Evolutionary conservation across 1,284 basidiomycete genomes (phyloP), one percentile per base, ranked within the genome.

Genomic region (Cronartium ribicola): DNA sequence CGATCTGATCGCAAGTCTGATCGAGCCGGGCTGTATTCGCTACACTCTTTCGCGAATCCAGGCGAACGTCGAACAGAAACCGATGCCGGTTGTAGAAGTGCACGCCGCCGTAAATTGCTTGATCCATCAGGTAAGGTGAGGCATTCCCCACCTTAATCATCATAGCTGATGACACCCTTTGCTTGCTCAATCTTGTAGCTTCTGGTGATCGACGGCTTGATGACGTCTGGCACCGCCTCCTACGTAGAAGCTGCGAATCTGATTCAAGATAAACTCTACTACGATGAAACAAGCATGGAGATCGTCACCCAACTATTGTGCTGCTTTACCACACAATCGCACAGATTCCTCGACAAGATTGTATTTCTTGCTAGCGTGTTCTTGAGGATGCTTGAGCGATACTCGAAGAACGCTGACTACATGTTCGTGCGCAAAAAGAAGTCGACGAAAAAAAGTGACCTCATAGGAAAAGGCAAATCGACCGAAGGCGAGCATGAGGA

Each of bases 41-140:
- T 97, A 91, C 90, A 89, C 95, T 8, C 85, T 93, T 67, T 87
- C 85, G 78, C 86, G 92, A n/a, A 93, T 96, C 88, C 87, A 88
- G 67, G 87, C 87, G 72, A 89, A 92, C 1, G 86, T 92, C 71
- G 92, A 96, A 76, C 91, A 93, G 77, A 93, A 92, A 90, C 92
- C 93, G 41, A 91, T 91, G 79, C 84, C 88, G 72, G 94, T 91
- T 92, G 90, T 87, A n/a, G 93, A 95, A 79, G 84, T 97, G 41
- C 91, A 96, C 81, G 91, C 92, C n/a, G 91, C 91, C 60, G 87
- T 95, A 77, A 90, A 94, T 79, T 94, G 92, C 81, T 87, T 96
- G 76, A 92, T 91, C 5, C 92, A 95, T 78, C 84, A 95, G 63
- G 85, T 85, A 59, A 77, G 84, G 73, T 37, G 10, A 77, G 4